phyloP scores from a whole-genome alignment of 2,329 filamentous ascomycete genomes.

The Arthroderma sp. region DNA sequence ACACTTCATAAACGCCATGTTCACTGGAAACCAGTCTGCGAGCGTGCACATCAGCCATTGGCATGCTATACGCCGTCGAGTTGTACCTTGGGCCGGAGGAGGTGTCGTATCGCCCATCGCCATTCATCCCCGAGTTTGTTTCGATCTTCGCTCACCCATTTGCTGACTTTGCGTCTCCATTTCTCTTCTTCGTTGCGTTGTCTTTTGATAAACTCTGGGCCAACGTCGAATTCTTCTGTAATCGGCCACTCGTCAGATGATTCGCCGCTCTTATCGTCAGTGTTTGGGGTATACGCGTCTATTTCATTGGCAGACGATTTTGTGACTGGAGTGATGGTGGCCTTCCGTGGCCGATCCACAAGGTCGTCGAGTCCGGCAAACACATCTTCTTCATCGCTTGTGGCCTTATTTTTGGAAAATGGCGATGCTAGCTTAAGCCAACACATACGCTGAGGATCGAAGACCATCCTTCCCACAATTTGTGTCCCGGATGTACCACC shows the following conservation, averaged over 20 bases:
- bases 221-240: slow-evolving; percentile 94
- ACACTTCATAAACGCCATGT: too few species aligned
- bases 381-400: slow-evolving; percentile 72
- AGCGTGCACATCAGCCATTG: too few species aligned
- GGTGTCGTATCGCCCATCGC: slow-evolving; percentile 58
- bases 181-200: slow-evolving; percentile 84
- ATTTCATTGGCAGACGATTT: slow-evolving; percentile 8
- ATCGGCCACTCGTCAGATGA: slow-evolving; percentile 64
- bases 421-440: slow-evolving; percentile 67
- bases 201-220: slow-evolving; percentile 78
- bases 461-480: slow-evolving; percentile 95
- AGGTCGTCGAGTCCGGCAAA: slow-evolving; percentile 93
- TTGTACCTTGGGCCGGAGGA: slow-evolving; percentile 11
- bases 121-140: slow-evolving; percentile 41
- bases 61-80: too few species aligned
- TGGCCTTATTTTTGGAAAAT: slow-evolving; percentile 23
- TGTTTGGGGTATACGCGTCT: slow-evolving; percentile 18
- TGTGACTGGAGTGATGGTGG: slow-evolving; percentile 8
- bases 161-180: slow-evolving; percentile 78
- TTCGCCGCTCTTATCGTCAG: slow-evolving; percentile 30
- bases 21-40: too few species aligned
- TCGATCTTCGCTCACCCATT: slow-evolving; percentile 58
- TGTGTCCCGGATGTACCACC: slow-evolving; percentile 74
- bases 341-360: slow-evolving; percentile 45
- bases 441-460: slow-evolving; percentile 93